Evolutionary conservation across 2,329 filamentous ascomycete species (phyloP), one percentile per base, ranked within the genome.

Genomic region (Aspergillus chevalieri): DNA sequence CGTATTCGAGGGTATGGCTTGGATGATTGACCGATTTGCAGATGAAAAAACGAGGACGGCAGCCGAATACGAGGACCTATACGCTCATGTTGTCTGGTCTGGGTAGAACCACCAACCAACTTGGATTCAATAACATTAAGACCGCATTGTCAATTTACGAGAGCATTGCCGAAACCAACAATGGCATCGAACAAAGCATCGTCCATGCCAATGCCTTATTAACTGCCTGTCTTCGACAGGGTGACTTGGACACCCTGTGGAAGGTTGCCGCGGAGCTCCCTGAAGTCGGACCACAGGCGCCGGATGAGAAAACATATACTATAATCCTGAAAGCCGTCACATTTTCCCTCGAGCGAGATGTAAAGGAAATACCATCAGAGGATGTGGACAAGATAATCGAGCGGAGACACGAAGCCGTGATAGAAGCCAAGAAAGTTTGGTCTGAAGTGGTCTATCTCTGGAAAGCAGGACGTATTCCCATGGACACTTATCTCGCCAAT

Each of bases 11-110:
- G 26, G 4, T 30, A 30, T 36, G 44, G n/a, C n/a, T 21, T 22
- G 36, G 1, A 9, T 46, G 34, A n/a, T 15, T 41, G 10, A 9
- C 48, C 44, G 21, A 26, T 26, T 47, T 51, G 10, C 57, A 89
- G 86, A 97, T 98, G 92, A 98, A 97, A 74, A 97, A 97, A 73
- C 81, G 90, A 53, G 85, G 78, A 4, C 86, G 94, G 60, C 76
- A 80, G 22, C 92, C 93, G 1, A 92, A 91, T 65, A 79, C 82
- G 3, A 81, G 85, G 60, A 96, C 93, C 0, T 96, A 87, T 65
- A 93, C 88, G 15, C 84, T 88, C 50, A 80, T 97, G 51, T 83
- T 98, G 57, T 78, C 81, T 46, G 92, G 90, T 26, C 82, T 91
- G 48, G 79, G 84, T 38, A 70, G 76, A 39, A 82, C 84, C 14